Base-by-base conservation (phyloP, 768 basidiomycete genomes). In the Porphyrellus cyaneotinctus region DNA sequence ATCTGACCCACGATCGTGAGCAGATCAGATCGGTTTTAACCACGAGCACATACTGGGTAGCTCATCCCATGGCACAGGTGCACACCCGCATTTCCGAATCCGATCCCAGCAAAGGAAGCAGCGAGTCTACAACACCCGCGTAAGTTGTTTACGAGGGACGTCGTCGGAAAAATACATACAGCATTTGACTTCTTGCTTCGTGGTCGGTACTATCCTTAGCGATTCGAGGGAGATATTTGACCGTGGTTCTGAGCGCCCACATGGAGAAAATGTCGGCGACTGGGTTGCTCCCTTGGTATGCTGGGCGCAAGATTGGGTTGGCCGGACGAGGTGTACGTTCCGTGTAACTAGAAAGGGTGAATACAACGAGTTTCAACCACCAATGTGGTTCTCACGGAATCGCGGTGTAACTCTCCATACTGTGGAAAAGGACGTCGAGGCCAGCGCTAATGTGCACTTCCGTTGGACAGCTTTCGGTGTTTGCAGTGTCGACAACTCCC, bases 201-300 rank as follows among this genome's bases (percentile, higher is more conserved):
- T 77, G 72, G 66, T 97, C 91, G 43, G 83, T 79, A 14, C 70
- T 78, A 64, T 95, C 80, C 64, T 84, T 88, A 2, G 90, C 86
- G 38, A 97, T 82, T 22, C 88, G 81, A 14, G 95, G 95, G 18
- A 98, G 80, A 63, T 91, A 85, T 66, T 91, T 83, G 39, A 97
- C 87, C 0, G 93, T 90, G 14, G 91, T 88, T 61, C 83, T 80
- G 52, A 98, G 74, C 2, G 95, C 95, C 95, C 95, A 98, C 50
- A 87, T 74, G 17, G 91, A 91, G 74, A 98, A 98, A 43, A 98
- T 90, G 64, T 98, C 95, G 2, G 94, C 92, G 43, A 97, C 88
- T 6, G 90, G 91, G 64, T 95, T 95, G 65, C 88, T 87, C 53
- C 92, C 93, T 70, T 95, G 93, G 64, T 95, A 97, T 5, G 92